Evolutionary conservation across 2,329 filamentous ascomycete genomes (phyloP).

Genomic region (Nigrograna mackinnonii): DNA sequence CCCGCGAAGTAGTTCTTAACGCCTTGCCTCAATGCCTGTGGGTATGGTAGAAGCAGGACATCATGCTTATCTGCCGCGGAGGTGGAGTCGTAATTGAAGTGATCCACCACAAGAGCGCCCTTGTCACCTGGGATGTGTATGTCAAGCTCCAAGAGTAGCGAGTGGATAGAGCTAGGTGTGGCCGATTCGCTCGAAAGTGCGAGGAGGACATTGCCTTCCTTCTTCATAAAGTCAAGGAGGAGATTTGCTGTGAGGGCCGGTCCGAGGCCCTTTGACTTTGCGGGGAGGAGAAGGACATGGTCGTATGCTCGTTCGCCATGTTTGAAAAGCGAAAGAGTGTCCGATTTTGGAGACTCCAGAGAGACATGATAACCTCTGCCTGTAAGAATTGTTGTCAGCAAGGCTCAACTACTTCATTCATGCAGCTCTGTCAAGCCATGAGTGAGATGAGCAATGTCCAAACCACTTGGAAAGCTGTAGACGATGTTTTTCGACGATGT

Average conservation of each 20-base stretch:
- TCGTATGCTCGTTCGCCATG: constrained; percentile 89
- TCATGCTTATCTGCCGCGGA: constrained; percentile 85
- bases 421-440: too few relatives aligned
- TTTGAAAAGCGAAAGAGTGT: constrained; percentile 73
- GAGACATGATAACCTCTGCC: constrained; percentile 80
- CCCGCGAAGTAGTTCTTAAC: constrained; percentile 78
- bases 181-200: constrained; percentile 74
- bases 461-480: too few relatives aligned
- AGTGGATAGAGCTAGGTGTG: constrained; percentile 73
- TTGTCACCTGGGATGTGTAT: constrained; percentile 86
- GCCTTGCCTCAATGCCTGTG: constrained; percentile 66
- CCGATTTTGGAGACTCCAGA: constrained; percentile 66
- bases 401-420: too few relatives aligned
- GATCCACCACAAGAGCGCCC: constrained; percentile 84
- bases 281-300: constrained; percentile 85
- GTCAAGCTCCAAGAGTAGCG: constrained; percentile 84
- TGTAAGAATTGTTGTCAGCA: too few relatives aligned
- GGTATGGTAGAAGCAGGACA: constrained; percentile 77
- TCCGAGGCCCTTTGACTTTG: constrained; percentile 90
- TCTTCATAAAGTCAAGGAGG: constrained; percentile 89
- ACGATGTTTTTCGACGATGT: too few relatives aligned
- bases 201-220: constrained; percentile 87
- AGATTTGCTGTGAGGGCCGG: constrained; percentile 83
- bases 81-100: constrained; percentile 86
- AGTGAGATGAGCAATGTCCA: too few relatives aligned